Conservation (phyloP, 352 stramenopile species). For the Globisporangium iwayamae region DNA sequence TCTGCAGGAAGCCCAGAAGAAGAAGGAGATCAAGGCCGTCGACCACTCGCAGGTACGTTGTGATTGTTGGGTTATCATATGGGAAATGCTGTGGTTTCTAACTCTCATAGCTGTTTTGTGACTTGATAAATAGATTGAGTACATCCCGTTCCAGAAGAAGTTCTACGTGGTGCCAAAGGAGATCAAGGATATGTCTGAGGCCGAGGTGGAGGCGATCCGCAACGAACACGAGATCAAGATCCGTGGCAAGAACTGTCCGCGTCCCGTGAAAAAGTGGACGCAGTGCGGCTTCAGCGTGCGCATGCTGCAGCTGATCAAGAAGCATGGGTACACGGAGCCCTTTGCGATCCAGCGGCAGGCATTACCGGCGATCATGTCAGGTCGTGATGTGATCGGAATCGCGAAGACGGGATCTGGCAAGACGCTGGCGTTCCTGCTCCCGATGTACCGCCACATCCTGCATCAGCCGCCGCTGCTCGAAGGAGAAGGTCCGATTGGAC, state of each 20-base stretch:
- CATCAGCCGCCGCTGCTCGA: constrained; percentile 89
- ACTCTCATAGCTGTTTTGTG: neutral
- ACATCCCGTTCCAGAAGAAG: constrained; percentile 98
- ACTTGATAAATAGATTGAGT: constrained; percentile 78
- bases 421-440: constrained; percentile 88
- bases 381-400: constrained; percentile 98
- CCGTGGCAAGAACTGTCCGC: constrained; percentile 95
- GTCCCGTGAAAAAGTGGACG: constrained; percentile 94
- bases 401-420: constrained; percentile 97
- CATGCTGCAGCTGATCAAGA: constrained; percentile 93
- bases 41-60: constrained; percentile 87
- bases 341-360: constrained; percentile 98
- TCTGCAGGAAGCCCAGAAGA: constrained; percentile 88
- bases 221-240: constrained; percentile 95
- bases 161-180: constrained; percentile 97
- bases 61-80: neutral
- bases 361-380: constrained; percentile 98
- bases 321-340: constrained; percentile 91
- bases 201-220: constrained; percentile 77
- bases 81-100: neutral
- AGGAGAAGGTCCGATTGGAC: constrained; percentile 95
- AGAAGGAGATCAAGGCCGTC: constrained; percentile 94
- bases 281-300: constrained; percentile 97
- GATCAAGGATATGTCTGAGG: constrained; percentile 87
- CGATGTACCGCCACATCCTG: constrained; percentile 96